Evolutionary conservation across 1,139 yeast species (phyloP), one percentile per base, ranked within the genome.

Genomic region (Kodamaea sp.): DNA sequence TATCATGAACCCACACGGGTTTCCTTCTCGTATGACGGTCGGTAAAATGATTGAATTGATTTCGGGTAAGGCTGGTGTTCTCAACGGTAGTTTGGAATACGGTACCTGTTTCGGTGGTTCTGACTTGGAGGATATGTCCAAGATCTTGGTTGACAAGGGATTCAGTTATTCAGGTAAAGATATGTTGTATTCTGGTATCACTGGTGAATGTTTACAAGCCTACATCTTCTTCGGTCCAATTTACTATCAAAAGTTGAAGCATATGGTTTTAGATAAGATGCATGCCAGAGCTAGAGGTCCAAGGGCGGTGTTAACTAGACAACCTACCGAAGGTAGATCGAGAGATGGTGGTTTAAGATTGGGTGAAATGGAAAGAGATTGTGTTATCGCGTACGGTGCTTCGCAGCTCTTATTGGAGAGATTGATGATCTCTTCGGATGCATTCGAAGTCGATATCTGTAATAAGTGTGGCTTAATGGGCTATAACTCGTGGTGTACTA

Each of bases 261-360:
- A 92, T 65, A 92, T 92, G 99, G 99, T 92, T 38, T 69, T 92
- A 65, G 99, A 92, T 67, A 92, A 94, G 67, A 92, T 92, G 97
- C 99, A 92, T 58, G 98, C 98, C 1, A 85, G 99, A 74, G 97
- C 98, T 3, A 80, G 98, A 62, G 99, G 99, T 44, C 99, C 99
- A 40, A 80, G 97, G 52, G 98, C 98, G 0, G 98, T 94, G 15
- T 73, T 92, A 47, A 92, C 99, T 3, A 82, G 99, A 65, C 99
- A 92, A 65, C 99, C 99, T 8, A 92, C 97, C 0, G 99, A 92
- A 66, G 99, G 99, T 76, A 79, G 99, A 65, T 88, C 97, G 2
- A 80, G 98, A 64, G 99, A 92, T 66, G 99, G 99, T 77, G 99
- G 99, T 57, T 76, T 92, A 57, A 84, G 99, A 70, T 76, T 92